Evolutionary conservation across 768 basidiomycete species (phyloP), one percentile per base, ranked within the genome.

Genomic region (Suillus placidus): DNA sequence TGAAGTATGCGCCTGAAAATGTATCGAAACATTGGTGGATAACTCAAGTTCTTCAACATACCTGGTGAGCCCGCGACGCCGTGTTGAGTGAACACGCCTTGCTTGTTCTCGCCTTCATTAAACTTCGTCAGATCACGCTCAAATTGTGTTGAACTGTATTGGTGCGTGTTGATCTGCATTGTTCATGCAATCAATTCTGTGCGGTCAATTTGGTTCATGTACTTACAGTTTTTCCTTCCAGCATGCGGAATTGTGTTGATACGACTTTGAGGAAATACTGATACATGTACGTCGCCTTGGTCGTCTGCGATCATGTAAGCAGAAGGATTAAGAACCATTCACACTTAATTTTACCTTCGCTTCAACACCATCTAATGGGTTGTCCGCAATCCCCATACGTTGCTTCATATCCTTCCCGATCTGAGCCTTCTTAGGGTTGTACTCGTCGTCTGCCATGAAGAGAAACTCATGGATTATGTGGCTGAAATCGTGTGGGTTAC

Each of bases 191-290:
- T 42, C 18, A 30, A 42, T 20, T 32, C 2, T 7, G 18, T 32
- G 18, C 6, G 30, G 12, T 18, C 40, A 30, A 6, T 30, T 42
- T 26, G 26, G 9, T 56, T 26, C 61, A 63, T 55, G n/a, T 35
- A 79, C 87, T 51, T 73, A 92, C 91, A 12, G 79, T 75, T 70
- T 90, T 85, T 37, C 88, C 91, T 66, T 91, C 87, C 34, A 97
- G 81, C n/a, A 89, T 92, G 67, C 87, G 85, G 81, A 97, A 98
- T 74, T 92, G 91, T 2, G 97, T 99, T 8, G 95, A 94, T 47
- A 99, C 97, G 54, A 99, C 97, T 79, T 99, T 99, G 73, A 99
- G 84, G 88, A 98, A 99, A 79, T 99, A 97, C 74, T 99, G 95
- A 86, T 95, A 97, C 94, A 97, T 95, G 76, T 94, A 97, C 70